These are phyloP conservation scores for Daphne laureola DNA, from an alignment of 441 rosid species.

Conservation along the genomic window DNA sequence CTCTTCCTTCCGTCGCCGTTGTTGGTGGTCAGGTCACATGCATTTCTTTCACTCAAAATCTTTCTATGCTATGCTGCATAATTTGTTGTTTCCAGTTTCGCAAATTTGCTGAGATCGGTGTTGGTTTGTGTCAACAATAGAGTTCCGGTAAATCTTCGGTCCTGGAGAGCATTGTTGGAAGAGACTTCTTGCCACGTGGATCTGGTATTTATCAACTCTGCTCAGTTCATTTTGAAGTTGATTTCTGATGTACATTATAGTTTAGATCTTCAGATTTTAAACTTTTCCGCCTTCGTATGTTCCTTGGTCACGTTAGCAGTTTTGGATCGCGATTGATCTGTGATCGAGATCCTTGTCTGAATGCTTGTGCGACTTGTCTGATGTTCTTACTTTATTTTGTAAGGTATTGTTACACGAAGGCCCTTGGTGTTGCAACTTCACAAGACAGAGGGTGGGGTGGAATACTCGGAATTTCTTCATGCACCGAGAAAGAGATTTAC, in stretches of 20 bases:
- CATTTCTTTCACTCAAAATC: neutral
- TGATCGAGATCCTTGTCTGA: neutral
- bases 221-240: neutral
- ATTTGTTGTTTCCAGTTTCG: constrained; percentile 3
- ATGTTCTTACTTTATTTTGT: constrained; percentile 13
- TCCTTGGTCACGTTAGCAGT: neutral
- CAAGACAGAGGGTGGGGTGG: constrained; percentile 38
- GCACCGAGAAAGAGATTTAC: constrained; percentile 62
- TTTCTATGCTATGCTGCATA: neutral
- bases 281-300: neutral
- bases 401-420: constrained; percentile 3
- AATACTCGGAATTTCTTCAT: constrained; percentile 96
- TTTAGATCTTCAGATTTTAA: too few species aligned
- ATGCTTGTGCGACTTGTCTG: constrained; percentile 2
- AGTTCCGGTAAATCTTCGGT: neutral
- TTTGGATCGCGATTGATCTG: neutral
- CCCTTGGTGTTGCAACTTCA: constrained; percentile 4
- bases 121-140: constrained; percentile 1
- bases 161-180: neutral
- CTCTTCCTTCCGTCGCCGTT: constrained; percentile 1
- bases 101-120: constrained; percentile 3
- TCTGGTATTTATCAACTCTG: neutral
- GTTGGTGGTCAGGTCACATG: neutral
- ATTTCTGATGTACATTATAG: constrained; percentile 3
- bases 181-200: neutral